Evolutionary conservation across 352 stramenopile species (phyloP), one percentile per base, ranked within the genome.

Genomic region (Phytophthora sansomeana): DNA sequence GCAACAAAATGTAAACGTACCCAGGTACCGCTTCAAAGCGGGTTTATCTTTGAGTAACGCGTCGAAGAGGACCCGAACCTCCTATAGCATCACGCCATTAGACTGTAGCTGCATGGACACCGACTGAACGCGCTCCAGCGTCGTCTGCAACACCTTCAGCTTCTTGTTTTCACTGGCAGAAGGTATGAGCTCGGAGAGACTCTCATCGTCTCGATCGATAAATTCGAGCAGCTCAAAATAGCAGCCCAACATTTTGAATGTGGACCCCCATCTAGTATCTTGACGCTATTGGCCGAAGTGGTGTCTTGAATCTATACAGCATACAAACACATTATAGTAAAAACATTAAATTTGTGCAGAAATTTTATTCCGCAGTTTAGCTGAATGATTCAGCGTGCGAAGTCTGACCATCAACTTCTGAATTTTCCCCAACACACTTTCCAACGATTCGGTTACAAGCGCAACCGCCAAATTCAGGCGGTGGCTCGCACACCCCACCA

Each of bases 211-310:
- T 10, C 29, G 38, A 32, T 53, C 39, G 24, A 58, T 51, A 14
- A 65, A 59, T 30, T 53, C 58, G 8, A 58, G 32, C 6, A 54
- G n/a, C 3, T 59, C 19, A 8, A 59, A 66, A n/a, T 58, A 58
- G 3, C 16, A 29, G 9, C 9, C 19, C 17, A 58, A 36, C 38
- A 58, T 66, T 38, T 58, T 52, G 14, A 59, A 66, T 10, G 39
- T 53, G 3, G 48, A 59, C 19, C 29, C 58, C 48, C 58, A 66
- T 13, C 58, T 53, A n/a, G 38, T 53, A 1, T 6, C 19, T 19
- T 66, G 38, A 6, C 36, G 29, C 19, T 36, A 6, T 9, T 11
- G 49, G 21, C 2, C 32, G 19, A 53, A 57, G 13, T 16, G 14
- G 21, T 8, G 47, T 66, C 36, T 58, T 53, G 14, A 58, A 58